These are phyloP conservation scores for Evansstolkia leycettana DNA, from an alignment of 495 filamentous ascomycete genomes.

Conservation along the genomic window DNA sequence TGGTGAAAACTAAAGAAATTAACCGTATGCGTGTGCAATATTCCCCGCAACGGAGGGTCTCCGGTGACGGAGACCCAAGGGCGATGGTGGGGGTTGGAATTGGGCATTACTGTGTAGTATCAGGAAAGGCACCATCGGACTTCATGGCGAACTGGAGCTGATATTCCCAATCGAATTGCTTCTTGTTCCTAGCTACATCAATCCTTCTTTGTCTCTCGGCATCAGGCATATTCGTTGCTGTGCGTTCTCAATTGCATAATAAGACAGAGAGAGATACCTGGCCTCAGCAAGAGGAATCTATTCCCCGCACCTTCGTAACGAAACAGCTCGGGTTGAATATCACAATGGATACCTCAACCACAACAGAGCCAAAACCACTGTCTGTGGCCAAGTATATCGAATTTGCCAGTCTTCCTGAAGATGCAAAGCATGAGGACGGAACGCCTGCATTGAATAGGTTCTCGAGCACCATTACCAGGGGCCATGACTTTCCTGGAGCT, in stretches of 20 bases:
- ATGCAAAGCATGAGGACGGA: constrained; percentile 45
- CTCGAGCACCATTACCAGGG: constrained; percentile 60
- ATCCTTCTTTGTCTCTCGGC: too few relatives aligned
- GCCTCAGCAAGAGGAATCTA: too few relatives aligned
- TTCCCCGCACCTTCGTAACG: too few relatives aligned
- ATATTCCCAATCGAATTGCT: not conserved
- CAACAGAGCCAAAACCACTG: constrained; percentile 10
- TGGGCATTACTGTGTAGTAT: too few relatives aligned
- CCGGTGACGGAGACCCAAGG: constrained; percentile 14
- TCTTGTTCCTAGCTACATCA: not conserved
- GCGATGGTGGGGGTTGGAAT: constrained; percentile 10
- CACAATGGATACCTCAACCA: constrained; percentile 16
- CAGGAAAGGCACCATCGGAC: too few relatives aligned
- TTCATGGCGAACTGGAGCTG: constrained; percentile 1
- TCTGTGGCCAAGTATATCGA: constrained; percentile 46
- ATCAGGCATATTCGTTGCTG: too few relatives aligned
- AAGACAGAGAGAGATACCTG: too few relatives aligned
- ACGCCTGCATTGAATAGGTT: constrained; percentile 56
- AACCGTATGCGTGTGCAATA: constrained; percentile 1
- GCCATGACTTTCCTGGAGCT: constrained; percentile 88
- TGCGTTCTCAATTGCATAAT: too few relatives aligned
- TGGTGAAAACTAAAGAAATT: constrained; percentile 2
- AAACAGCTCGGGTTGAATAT: too few relatives aligned
- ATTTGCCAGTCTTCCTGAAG: constrained; percentile 46
- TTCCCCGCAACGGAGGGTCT: constrained; percentile 15